These are phyloP conservation scores for Canavalia ensiformis DNA, from an alignment of 306 rosid species.

Conservation along the genomic window DNA sequence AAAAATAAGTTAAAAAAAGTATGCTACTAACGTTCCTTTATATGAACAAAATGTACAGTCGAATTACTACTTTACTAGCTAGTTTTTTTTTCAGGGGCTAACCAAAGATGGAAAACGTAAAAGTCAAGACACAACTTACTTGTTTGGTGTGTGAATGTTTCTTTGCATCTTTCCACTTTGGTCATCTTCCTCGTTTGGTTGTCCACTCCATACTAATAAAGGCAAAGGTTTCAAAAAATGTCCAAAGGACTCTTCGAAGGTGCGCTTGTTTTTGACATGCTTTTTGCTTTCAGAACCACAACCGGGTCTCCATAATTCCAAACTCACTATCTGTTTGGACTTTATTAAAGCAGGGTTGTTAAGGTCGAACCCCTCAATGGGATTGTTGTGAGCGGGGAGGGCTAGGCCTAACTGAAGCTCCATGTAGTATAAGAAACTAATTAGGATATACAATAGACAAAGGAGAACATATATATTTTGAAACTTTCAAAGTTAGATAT, in stretches of 20 bases:
- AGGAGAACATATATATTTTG: slow-evolving; percentile 31
- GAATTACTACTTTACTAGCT: not conserved
- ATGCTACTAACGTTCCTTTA: not conserved
- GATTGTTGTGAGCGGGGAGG: slow-evolving; percentile 54
- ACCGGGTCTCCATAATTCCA: slow-evolving; percentile 36
- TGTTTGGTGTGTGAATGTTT: slow-evolving; percentile 47
- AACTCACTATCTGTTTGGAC: slow-evolving; percentile 32
- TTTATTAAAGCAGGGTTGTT: slow-evolving; percentile 26
- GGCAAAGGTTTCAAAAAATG: slow-evolving; percentile 49
- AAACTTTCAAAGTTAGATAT: slow-evolving; percentile 46
- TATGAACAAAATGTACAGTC: slow-evolving; percentile 1
- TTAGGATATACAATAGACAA: slow-evolving; percentile 17
- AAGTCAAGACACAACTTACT: slow-evolving; percentile 56
- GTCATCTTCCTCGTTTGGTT: slow-evolving; percentile 75
- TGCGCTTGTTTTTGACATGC: slow-evolving; percentile 63
- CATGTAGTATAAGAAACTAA: slow-evolving; percentile 55
- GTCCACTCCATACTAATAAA: slow-evolving; percentile 73
- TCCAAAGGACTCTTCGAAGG: slow-evolving; percentile 66
- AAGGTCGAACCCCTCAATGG: slow-evolving; percentile 52
- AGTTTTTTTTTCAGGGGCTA: not conserved
- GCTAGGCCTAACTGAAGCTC: slow-evolving; percentile 74
- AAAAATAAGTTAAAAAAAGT: no score
- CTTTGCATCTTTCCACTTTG: slow-evolving; percentile 51
- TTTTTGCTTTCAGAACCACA: slow-evolving; percentile 44
- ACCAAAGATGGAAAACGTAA: slow-evolving; percentile 1